A percentile compares a stretch with the other conserved stretches of the same genome.
These are phyloP conservation scores for Metschnikowia reukaufii DNA, from an alignment of 805 yeast genomes.

Conservation along the genomic window DNA sequence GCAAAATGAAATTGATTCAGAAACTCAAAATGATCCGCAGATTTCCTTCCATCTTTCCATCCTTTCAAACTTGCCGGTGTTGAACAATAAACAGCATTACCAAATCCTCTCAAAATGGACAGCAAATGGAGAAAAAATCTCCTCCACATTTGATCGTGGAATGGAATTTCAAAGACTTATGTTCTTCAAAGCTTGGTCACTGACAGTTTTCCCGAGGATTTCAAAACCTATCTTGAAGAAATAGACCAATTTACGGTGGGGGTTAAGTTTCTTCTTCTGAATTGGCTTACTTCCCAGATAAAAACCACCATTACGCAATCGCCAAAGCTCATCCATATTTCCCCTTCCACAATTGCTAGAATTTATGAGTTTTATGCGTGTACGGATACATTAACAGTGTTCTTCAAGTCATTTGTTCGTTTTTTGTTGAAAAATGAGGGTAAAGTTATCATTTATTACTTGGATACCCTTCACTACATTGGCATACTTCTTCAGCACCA, in stretches of 20 bases:
- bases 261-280: conserved; percentile 44
- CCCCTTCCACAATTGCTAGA: conserved; percentile 29
- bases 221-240: conserved; percentile 10
- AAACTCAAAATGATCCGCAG: conserved; percentile 14
- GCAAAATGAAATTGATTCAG: conserved; percentile 20
- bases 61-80: conserved; percentile 57
- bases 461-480: conserved; percentile 43
- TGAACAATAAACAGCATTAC: conserved; percentile 54
- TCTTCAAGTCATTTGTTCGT: conserved; percentile 37
- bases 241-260: conserved; percentile 38
- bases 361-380: conserved; percentile 34
- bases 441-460: conserved; percentile 38
- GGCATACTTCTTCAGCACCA: conserved; percentile 26
- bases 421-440: conserved; percentile 40
- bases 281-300: conserved; percentile 48
- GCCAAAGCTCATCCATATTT: conserved; percentile 37
- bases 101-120: conserved; percentile 54
- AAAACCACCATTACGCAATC: conserved; percentile 36
- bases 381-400: conserved; percentile 43
- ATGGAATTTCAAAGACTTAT: conserved; percentile 31
- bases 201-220: conserved; percentile 20
- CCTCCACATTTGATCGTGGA: conserved; percentile 40
- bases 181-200: conserved; percentile 33
- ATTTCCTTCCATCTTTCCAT: conserved; percentile 51
- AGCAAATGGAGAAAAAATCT: conserved; percentile 29